These are phyloP conservation scores for Protomyces arabidopsidicola DNA, from an alignment of 1,139 yeast species.

Conservation along the genomic window DNA sequence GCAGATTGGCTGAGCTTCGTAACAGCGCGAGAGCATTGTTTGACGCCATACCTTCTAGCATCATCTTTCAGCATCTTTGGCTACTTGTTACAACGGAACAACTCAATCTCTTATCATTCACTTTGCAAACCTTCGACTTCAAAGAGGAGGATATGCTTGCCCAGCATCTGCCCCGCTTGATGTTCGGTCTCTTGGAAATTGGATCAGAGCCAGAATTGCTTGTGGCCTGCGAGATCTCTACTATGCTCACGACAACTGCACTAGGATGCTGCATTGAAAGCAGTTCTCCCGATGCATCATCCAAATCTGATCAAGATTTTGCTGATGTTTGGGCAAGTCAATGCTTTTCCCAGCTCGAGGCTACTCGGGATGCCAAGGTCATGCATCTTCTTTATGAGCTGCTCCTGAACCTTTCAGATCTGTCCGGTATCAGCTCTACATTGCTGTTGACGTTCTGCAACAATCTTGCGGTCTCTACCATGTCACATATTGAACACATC, in stretches of 20 bases:
- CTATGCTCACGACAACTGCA: background rate
- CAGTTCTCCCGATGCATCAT: no score
- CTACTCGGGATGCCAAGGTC: background rate
- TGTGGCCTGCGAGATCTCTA: background rate
- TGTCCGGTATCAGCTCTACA: background rate
- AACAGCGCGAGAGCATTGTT: conserved; percentile 1
- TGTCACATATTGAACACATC: background rate
- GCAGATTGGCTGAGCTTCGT: background rate
- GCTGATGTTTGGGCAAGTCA: no score
- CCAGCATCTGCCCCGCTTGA: background rate
- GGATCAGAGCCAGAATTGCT: background rate
- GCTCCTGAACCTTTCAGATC: background rate
- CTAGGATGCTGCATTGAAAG: background rate
- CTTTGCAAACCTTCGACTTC: background rate
- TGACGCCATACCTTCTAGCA: background rate
- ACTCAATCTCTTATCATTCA: background rate
- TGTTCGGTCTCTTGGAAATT: background rate
- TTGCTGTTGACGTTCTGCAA: background rate
- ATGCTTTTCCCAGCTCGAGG: no score
- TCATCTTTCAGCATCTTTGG: background rate
- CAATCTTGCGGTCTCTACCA: background rate
- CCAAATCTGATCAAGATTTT: no score
- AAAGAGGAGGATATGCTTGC: background rate
- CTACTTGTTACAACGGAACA: background rate
- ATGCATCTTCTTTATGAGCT: background rate